phyloP scores from a whole-genome alignment of 345 rosid species.

The Camelina neglecta region DNA sequence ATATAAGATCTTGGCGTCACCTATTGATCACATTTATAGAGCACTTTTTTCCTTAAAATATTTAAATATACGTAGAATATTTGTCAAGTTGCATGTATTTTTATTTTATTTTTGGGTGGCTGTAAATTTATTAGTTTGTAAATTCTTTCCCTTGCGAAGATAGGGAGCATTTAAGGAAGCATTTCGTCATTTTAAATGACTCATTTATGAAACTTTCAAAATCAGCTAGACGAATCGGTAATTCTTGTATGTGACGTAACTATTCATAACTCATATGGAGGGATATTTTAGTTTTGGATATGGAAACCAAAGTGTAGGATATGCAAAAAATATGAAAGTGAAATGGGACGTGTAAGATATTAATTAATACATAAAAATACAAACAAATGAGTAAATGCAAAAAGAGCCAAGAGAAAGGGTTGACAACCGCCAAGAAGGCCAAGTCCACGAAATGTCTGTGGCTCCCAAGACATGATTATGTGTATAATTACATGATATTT shows the following conservation, averaged over 20 bases:
- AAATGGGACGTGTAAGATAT: conserved; percentile 31
- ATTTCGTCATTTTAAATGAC: conserved; percentile 26
- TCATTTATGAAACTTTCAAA: conserved; percentile 36
- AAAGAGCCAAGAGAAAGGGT: conserved; percentile 48
- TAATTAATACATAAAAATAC: conserved; percentile 38
- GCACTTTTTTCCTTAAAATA: background rate
- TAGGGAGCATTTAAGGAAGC: conserved; percentile 34
- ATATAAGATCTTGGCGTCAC: conserved; percentile 23
- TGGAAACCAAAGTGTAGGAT: conserved; percentile 32
- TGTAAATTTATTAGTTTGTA: conserved; percentile 11
- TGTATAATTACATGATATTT: conserved; percentile 18
- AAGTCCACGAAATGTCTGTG: conserved; percentile 62
- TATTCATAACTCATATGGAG: conserved; percentile 18
- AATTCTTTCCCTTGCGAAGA: conserved; percentile 6
- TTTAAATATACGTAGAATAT: background rate
- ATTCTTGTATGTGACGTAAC: conserved; percentile 37
- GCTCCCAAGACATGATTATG: conserved; percentile 32
- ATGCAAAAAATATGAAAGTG: conserved; percentile 37
- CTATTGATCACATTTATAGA: conserved; percentile 4
- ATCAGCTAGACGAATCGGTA: conserved; percentile 22
- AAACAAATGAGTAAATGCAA: conserved; percentile 44
- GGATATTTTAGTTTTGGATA: conserved; percentile 30
- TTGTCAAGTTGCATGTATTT: conserved; percentile 1
- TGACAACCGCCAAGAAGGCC: conserved; percentile 75
- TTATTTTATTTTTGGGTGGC: background rate